Evolutionary conservation across 2,329 filamentous ascomycete species (phyloP), one percentile per base, ranked within the genome.

Genomic region (Fusarium metavorans): DNA sequence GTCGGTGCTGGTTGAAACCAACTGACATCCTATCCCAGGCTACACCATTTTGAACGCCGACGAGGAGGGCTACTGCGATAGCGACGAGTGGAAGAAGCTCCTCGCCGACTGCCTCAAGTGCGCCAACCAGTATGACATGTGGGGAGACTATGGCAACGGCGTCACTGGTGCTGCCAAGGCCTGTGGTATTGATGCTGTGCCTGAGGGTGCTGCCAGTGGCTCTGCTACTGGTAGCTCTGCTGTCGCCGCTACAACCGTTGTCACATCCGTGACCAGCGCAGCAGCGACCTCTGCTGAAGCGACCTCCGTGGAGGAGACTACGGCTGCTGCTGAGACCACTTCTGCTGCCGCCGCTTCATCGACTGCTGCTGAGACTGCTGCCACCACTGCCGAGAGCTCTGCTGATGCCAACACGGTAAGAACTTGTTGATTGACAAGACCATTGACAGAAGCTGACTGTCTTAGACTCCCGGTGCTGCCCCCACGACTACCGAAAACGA

Each of bases 31-130:
- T 45, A 14, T 3, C 1, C 5, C 56, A 83, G 82, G 82, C 56
- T 76, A 80, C 67, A 68, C 80, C 45, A 82, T 83, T 56, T 39
- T 79, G 23, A 70, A 79, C 52, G 71, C 78, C 20, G 54, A 66
- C 13, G 65, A 71, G 14, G 70, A 75, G 6, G 78, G 77, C 64
- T 81, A 81, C 77, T 84, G 82, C 68, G 72, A 79, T 18, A 81
- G 76, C 80, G 9, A 79, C 59, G 72, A 81, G 52, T 89, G 87
- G 83, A 71, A 81, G 25, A 73, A 77, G 16, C 80, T 84, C 70
- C 84, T 87, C 78, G 76, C 84, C 27, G 83, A 78, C 32, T 89
- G 87, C 73, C 81, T 87, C 32, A 77, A 84, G 56, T 88, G 86
- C 67, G 85, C 85, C 48, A 70, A 82, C 35, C 76, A 82, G 23